Evolutionary conservation across 2,329 filamentous ascomycete genomes (phyloP).

Genomic region (Cordyceps tenuipes): DNA sequence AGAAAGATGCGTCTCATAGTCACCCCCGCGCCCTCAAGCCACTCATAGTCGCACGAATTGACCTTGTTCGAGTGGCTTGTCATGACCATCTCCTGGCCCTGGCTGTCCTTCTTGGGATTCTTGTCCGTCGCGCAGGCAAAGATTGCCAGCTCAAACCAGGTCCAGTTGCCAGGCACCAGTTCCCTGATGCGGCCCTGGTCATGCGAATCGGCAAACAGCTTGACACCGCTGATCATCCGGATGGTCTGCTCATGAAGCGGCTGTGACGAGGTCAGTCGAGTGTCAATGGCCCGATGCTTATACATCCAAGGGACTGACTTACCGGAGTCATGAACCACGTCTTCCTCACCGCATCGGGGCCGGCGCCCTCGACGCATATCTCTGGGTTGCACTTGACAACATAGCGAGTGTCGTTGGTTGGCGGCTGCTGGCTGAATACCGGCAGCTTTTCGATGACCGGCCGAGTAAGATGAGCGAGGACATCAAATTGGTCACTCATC

Average conservation of each 20-base stretch:
- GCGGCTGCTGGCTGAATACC: background rate
- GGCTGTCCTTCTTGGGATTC: background rate
- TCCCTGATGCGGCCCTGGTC: constrained; percentile 9
- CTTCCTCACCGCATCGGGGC: background rate
- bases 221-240: background rate
- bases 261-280: background rate
- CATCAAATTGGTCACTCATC: background rate
- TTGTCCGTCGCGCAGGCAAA: background rate
- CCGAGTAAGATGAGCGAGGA: background rate
- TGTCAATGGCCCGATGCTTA: no score
- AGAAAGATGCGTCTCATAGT: constrained; percentile 7
- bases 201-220: constrained; percentile 13
- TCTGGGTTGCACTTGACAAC: background rate
- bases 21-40: constrained; percentile 7
- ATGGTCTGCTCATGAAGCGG: background rate
- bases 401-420: background rate
- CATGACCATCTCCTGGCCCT: constrained; percentile 3
- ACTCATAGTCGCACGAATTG: background rate
- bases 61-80: constrained; percentile 10
- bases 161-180: constrained; percentile 10
- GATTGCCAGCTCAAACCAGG: constrained; percentile 14
- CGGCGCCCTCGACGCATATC: background rate
- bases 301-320: background rate
- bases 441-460: background rate
- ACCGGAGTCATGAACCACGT: background rate